Percentiles rank a stretch among this genome's conserved stretches.
Evolutionary conservation across 1,284 basidiomycete genomes (phyloP).

Genomic region (Prillingera fragicola): DNA sequence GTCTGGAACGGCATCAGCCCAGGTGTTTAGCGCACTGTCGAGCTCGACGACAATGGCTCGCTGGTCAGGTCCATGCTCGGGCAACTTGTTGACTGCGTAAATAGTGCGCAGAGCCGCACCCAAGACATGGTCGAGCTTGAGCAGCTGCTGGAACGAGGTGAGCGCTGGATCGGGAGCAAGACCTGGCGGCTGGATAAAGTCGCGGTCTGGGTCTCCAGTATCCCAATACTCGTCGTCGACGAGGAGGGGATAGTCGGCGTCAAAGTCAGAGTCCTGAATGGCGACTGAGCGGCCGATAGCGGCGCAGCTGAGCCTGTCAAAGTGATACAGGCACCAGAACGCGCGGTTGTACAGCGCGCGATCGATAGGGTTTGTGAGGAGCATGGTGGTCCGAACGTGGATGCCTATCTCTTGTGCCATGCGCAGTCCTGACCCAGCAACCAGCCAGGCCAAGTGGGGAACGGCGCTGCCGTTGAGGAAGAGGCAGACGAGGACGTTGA

Average conservation of each 20-base stretch:
- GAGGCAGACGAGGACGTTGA: constrained; percentile 49
- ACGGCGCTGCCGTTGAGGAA: constrained; percentile 58
- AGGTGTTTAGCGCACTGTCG: constrained; percentile 64
- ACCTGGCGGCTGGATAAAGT: constrained; percentile 57
- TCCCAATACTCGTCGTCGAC: constrained; percentile 83
- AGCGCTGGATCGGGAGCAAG: constrained; percentile 46
- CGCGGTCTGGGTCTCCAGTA: constrained; percentile 50
- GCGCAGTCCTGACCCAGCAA: constrained; percentile 64
- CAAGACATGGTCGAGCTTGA: constrained; percentile 66
- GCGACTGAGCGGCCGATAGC: constrained; percentile 72
- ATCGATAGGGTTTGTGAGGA: constrained; percentile 46
- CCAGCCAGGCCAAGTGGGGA: constrained; percentile 66
- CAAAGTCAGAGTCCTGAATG: constrained; percentile 79
- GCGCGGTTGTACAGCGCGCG: constrained; percentile 69
- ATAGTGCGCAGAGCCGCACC: constrained; percentile 66
- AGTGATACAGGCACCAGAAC: constrained; percentile 61
- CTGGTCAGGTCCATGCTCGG: constrained; percentile 57
- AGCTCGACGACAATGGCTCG: constrained; percentile 65
- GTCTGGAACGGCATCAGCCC: constrained; percentile 67
- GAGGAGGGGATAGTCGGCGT: constrained; percentile 69
- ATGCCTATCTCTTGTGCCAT: constrained; percentile 52
- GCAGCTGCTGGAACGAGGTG: constrained; percentile 60
- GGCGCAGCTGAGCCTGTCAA: constrained; percentile 58
- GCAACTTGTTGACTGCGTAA: constrained; percentile 64
- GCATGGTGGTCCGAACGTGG: constrained; percentile 39